Percentiles rank a stretch among this genome's conserved stretches.
phyloP scores from a whole-genome alignment of 2,329 filamentous ascomycete species.

The Peltaster fructicola region DNA sequence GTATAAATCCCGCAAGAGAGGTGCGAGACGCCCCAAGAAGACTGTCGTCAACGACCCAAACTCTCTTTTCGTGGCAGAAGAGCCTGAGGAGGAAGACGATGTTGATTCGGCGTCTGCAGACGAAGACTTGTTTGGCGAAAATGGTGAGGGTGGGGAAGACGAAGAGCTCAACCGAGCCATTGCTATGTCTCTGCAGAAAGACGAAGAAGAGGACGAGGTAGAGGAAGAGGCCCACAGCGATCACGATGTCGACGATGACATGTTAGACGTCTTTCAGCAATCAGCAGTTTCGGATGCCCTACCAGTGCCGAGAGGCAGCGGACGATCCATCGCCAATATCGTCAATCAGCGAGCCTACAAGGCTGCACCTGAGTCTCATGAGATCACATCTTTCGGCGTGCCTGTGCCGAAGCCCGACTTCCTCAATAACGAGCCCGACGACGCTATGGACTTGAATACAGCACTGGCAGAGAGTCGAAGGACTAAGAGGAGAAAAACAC shows the following conservation, averaged over 20 bases:
- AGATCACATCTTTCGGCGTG: constrained; percentile 16
- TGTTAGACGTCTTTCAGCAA: constrained; percentile 29
- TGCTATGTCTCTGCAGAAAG: constrained; percentile 57
- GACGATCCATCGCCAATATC: constrained; percentile 49
- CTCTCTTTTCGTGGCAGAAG: constrained; percentile 37
- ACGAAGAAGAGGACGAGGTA: constrained; percentile 28
- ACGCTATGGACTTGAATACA: constrained; percentile 59
- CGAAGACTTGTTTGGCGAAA: constrained; percentile 42
- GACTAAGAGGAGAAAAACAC: constrained; percentile 17
- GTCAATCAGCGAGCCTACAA: constrained; percentile 58
- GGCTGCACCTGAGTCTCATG: constrained; percentile 30
- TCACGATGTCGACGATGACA: constrained; percentile 21
- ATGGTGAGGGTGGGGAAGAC: constrained; percentile 41
- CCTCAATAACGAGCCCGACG: constrained; percentile 41
- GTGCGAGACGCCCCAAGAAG: constrained; percentile 7
- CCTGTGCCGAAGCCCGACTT: constrained; percentile 14
- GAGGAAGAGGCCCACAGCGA: constrained; percentile 29
- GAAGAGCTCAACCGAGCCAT: constrained; percentile 69
- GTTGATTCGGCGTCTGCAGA: constrained; percentile 19
- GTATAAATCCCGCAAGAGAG: constrained; percentile 25
- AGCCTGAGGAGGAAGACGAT: constrained; percentile 11
- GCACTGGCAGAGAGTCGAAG: constrained; percentile 53
- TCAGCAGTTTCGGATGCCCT: constrained; percentile 24
- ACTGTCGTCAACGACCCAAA: constrained; percentile 26
- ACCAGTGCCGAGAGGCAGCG: constrained; percentile 28